Conservation (phyloP, 805 yeast genomes). For the Cyberlindnera maclurae region DNA sequence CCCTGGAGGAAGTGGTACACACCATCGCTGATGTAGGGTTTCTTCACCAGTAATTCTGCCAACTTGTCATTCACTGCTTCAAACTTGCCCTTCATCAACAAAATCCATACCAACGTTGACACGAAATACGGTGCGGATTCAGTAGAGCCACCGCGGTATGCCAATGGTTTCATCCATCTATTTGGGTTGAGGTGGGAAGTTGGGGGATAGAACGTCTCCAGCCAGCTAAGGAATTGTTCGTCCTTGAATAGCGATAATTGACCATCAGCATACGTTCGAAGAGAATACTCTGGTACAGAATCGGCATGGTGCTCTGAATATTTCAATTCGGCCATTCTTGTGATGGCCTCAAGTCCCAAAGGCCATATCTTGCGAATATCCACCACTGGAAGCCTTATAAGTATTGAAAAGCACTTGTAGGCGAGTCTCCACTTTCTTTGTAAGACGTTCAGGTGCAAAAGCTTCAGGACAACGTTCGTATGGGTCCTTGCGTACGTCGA, state of each 20-base stretch:
- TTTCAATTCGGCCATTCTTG: slow-evolving; percentile 14
- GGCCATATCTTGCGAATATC: slow-evolving; percentile 61
- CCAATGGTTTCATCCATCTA: background rate
- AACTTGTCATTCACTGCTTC: slow-evolving; percentile 14
- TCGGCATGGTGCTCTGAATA: slow-evolving; percentile 4
- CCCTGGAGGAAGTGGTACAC: slow-evolving; percentile 21
- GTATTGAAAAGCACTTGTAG: slow-evolving; percentile 41
- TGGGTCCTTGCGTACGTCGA: slow-evolving; percentile 10
- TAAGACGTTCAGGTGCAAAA: slow-evolving; percentile 41
- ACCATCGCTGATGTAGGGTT: slow-evolving; percentile 20
- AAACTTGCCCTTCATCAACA: slow-evolving; percentile 16
- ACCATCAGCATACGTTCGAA: slow-evolving; percentile 5
- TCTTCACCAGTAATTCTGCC: slow-evolving; percentile 8
- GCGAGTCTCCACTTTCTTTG: slow-evolving; percentile 49
- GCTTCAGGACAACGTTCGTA: slow-evolving; percentile 2
- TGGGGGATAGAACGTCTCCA: slow-evolving; percentile 9
- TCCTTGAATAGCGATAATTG: slow-evolving; percentile 10
- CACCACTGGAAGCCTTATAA: slow-evolving; percentile 40
- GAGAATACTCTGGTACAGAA: slow-evolving; percentile 6
- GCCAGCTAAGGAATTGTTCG: slow-evolving; percentile 21
- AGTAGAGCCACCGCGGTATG: slow-evolving; percentile 13
- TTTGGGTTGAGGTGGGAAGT: background rate
- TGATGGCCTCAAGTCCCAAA: slow-evolving; percentile 49
- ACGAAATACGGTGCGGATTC: slow-evolving; percentile 11
- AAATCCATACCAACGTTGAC: slow-evolving; percentile 15